A percentile compares a stretch with the other conserved stretches of the same genome.
Conservation (phyloP, 768 basidiomycete species). For the Rubroboletus pulcherrimus region DNA sequence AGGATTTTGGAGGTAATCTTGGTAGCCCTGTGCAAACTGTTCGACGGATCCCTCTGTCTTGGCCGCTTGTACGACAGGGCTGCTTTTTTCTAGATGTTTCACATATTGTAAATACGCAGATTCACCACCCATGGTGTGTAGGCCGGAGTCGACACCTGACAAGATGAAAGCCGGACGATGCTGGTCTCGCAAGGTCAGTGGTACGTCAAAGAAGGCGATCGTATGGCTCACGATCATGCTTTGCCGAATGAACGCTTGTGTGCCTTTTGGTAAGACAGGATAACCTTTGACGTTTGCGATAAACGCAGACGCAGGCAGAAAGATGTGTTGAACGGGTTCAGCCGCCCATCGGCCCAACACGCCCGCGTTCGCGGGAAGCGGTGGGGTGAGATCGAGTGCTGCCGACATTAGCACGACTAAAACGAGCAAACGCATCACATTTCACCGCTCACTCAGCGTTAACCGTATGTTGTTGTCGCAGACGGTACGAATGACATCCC, state of each 20-base stretch:
- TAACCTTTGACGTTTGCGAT: constrained; percentile 96
- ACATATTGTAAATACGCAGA: constrained; percentile 89
- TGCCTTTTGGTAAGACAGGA: constrained; percentile 91
- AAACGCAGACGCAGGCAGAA: constrained; percentile 86
- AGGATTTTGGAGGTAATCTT: constrained; percentile 93
- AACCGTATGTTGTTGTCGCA: constrained; percentile 80
- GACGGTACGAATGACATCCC: constrained; percentile 89
- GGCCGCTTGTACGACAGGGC: constrained; percentile 59
- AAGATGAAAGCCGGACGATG: constrained; percentile 84
- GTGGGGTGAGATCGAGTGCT: constrained; percentile 92
- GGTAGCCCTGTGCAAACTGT: constrained; percentile 88
- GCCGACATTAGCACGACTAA: constrained; percentile 14
- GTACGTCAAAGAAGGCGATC: constrained; percentile 13
- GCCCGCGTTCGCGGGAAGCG: constrained; percentile 72
- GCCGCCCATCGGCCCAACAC: constrained; percentile 87
- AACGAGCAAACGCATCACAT: constrained; percentile 1
- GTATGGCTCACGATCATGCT: constrained; percentile 70
- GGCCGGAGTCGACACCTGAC: constrained; percentile 55
- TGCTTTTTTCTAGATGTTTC: constrained; percentile 77
- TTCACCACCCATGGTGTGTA: constrained; percentile 81
- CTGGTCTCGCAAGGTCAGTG: constrained; percentile 40
- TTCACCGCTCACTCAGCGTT: constrained; percentile 68
- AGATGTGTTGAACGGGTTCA: constrained; percentile 86
- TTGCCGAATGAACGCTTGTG: constrained; percentile 86
- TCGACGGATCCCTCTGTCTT: constrained; percentile 75